A percentile compares a stretch with the other conserved stretches of the same genome.
These are phyloP conservation scores for Sicyos baderoa DNA, from an alignment of 306 rosid genomes.

Conservation along the genomic window DNA sequence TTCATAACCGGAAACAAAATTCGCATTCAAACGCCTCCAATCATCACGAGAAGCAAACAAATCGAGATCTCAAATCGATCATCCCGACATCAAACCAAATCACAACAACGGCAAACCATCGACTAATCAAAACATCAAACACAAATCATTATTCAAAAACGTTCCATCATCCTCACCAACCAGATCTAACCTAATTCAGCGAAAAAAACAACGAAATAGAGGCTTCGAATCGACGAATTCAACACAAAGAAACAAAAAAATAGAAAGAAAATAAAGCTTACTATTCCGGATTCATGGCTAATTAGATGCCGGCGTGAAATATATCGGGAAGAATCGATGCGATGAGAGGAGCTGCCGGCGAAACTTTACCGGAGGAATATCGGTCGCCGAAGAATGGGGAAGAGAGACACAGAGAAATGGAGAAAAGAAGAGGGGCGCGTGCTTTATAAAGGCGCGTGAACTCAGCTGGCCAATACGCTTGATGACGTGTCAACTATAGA, in stretches of 20 bases:
- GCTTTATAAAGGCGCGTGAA: constrained; percentile 18
- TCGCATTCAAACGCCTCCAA: neutral
- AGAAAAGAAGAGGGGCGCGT: constrained; percentile 14
- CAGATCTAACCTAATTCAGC: constrained; percentile 8
- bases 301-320: constrained; percentile 16
- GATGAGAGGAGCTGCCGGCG: constrained; percentile 25
- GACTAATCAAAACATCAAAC: neutral
- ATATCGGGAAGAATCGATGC: neutral
- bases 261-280: constrained; percentile 25
- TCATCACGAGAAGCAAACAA: neutral
- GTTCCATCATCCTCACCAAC: neutral
- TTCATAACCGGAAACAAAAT: neutral
- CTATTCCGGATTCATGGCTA: constrained; percentile 70
- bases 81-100: neutral
- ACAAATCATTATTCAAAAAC: neutral
- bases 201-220: neutral
- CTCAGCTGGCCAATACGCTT: constrained; percentile 2
- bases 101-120: neutral
- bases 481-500: neutral
- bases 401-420: constrained; percentile 6
- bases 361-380: constrained; percentile 19
- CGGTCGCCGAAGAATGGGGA: constrained; percentile 28
- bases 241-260: constrained; percentile 1
- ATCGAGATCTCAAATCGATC: constrained; percentile 13
- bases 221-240: constrained; percentile 10